Base-by-base conservation (phyloP, 2,329 filamentous ascomycete species). In the Diaporthe citriasiana region DNA sequence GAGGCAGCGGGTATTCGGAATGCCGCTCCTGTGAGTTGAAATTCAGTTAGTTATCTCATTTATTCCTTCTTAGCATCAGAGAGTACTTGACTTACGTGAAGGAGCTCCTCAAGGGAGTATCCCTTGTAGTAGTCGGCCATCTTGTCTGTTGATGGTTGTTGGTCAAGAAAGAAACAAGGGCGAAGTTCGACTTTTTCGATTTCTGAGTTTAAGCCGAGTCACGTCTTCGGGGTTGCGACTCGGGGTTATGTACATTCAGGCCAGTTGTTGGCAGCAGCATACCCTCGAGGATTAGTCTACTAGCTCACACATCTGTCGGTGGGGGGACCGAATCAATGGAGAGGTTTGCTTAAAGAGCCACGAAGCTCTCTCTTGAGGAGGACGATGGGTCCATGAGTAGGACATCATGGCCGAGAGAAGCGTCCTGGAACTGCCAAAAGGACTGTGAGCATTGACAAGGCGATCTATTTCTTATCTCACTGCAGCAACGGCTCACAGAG, bases 171-270 rank as follows among this genome's bases (percentile, higher is more conserved):
- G 63, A 40, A 40, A 35, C 45, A 6, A 27, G 5, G 22, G 45
- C 15, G 6, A 22, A 68, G 8, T 40, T 27, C 5, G n/a, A 53
- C 19, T 53, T 53, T 27, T 68, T 53, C 33, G 59, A 38, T 5
- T 47, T 30, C 45, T 51, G 33, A n/a, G n/a, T 27, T 27, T 27
- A 2, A 19, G 33, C 30, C 25, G 42, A 25, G 22, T 17, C 22
- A 22, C 19, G 22, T 45, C 40, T 25, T 25, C 33, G 22, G 57
- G 57, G 57, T 30, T 60, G 35, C 35, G 57, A 27, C 7, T 8
- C 38, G 38, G 57, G 57, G 35, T 35, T 63, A 25, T 27, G 25
- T 63, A 40, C 59, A 27, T 63, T 63, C 60, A 66, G 60, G 4
- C 45, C 60, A 50, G 12, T 7, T 35, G 15, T 22, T 50, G 7